Conservation (phyloP, 2,329 filamentous ascomycete species). For the Trichoderma harzianum region DNA sequence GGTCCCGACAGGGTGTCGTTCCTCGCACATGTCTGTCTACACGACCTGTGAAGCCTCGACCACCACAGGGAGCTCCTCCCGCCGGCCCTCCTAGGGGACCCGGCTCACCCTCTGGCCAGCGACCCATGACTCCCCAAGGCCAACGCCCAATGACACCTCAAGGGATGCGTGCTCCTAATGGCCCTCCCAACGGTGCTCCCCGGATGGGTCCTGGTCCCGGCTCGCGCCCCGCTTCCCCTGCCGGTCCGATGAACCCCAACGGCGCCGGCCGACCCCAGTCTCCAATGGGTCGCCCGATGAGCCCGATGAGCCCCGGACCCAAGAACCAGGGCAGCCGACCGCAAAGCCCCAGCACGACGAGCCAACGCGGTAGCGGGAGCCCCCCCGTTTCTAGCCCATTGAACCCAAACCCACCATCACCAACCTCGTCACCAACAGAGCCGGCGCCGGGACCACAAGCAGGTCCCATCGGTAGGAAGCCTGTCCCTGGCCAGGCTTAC, state of each 20-base stretch:
- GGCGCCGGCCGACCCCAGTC: slow-evolving; percentile 27
- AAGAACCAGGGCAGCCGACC: slow-evolving; percentile 34
- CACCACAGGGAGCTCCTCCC: slow-evolving; percentile 51
- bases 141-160: slow-evolving; percentile 42
- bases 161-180: slow-evolving; percentile 34
- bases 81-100: slow-evolving; percentile 26
- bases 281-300: slow-evolving; percentile 35
- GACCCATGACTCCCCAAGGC: slow-evolving; percentile 28
- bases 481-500: slow-evolving; percentile 54
- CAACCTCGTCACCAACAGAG: slow-evolving; percentile 23
- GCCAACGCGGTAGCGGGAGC: slow-evolving; percentile 40
- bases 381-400: slow-evolving; percentile 47
- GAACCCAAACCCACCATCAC: slow-evolving; percentile 35
- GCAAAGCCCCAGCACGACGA: slow-evolving; percentile 42
- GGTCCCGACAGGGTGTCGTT: slow-evolving; percentile 87
- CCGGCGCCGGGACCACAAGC: slow-evolving; percentile 35
- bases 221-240: slow-evolving; percentile 43
- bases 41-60: slow-evolving; percentile 82
- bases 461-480: slow-evolving; percentile 50
- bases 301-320: slow-evolving; percentile 44
- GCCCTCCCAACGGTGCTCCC: slow-evolving; percentile 42
- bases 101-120: slow-evolving; percentile 32
- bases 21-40: slow-evolving; percentile 92
- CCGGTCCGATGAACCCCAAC: slow-evolving; percentile 28
- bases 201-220: slow-evolving; percentile 28